Base-by-base conservation (phyloP, 352 stramenopile species). In the Pythium rhizo-oryzae region DNA sequence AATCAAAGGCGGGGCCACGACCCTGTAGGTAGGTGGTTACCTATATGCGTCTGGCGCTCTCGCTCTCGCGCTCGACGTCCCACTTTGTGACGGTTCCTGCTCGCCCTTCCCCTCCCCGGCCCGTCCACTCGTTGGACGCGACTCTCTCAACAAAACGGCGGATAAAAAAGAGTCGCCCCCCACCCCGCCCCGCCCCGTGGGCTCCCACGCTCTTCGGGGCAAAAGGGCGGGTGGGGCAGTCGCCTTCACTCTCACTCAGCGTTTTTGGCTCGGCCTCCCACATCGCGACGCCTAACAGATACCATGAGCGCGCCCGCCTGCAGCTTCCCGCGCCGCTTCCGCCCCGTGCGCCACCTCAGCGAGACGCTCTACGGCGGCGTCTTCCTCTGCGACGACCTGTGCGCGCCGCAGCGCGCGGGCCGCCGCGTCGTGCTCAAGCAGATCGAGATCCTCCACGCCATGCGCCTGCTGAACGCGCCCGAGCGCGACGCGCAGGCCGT, bases 361-460 rank as follows among this genome's bases (percentile, higher is more conserved):
- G 57, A 72, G 18, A 85, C 80, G 21, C 67, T 86, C 35, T 89
- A 80, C 55, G 79, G 81, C 51, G 70, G 72, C 39, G 69, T 89
- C 28, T 75, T 76, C 49, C 70, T 79, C 52, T 87, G 78, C 53
- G 63, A 82, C 5, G 82, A 90, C 61, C 70, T 58, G 28, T 54
- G 50, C 25, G 15, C 13, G 19, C 13, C 43, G 19, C 9, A 56
- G 47, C 25, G 23, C 19, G 25, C 13, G 4, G 15, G n/a, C 28
- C 21, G 16, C 16, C 54, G 43, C 35, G 81, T 89, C 44, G 80
- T 82, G 24, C 58, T 87, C 65, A 87, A 87, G 50, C 75, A 84
- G 59, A 66, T 85, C 46, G 74, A 78, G 3, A 70, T 87, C 15
- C 65, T 76, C 35, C 69, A 77, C 59, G 67, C 74, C 49, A 74